Evolutionary conservation across 805 yeast species (phyloP).

Genomic region (Barnettozyma salicaria): DNA sequence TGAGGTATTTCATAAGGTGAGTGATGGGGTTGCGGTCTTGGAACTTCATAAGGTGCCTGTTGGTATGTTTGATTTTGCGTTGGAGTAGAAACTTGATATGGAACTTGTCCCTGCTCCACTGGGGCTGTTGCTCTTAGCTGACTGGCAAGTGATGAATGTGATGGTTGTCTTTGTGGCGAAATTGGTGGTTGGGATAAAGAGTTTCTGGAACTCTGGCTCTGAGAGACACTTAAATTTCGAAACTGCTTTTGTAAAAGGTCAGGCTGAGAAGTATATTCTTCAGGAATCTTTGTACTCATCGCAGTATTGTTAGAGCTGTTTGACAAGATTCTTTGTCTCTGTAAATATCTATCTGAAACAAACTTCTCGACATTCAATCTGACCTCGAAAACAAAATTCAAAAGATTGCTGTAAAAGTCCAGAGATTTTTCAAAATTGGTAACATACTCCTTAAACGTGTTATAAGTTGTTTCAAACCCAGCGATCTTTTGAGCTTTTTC

Average conservation of each 20-base stretch:
- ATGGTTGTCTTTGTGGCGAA: constrained; percentile 11
- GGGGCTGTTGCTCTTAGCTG: constrained; percentile 5
- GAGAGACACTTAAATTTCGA: constrained; percentile 16
- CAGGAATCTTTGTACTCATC: too few species aligned
- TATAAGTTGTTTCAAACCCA: constrained; percentile 43
- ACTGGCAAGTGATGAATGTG: constrained; percentile 11
- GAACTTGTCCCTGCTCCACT: constrained; percentile 1
- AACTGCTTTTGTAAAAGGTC: constrained; percentile 19
- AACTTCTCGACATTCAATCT: constrained; percentile 21
- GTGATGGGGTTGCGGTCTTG: constrained; percentile 11
- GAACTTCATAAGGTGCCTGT: constrained; percentile 11
- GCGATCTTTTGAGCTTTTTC: constrained; percentile 36
- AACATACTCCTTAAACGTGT: constrained; percentile 51
- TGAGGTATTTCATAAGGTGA: constrained; percentile 3
- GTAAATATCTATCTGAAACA: constrained; percentile 22
- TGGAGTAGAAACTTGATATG: background rate
- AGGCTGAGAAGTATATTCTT: background rate
- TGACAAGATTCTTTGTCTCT: constrained; percentile 18
- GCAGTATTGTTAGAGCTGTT: constrained; percentile 1
- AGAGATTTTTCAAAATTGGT: constrained; percentile 57
- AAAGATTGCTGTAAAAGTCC: constrained; percentile 51
- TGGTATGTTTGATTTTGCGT: constrained; percentile 8
- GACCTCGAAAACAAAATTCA: constrained; percentile 23
- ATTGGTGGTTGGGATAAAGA: constrained; percentile 9
- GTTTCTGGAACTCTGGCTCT: constrained; percentile 17